phyloP scores from a whole-genome alignment of 192 early-diverging fungal genomes.

The Phycomyces nitens region DNA sequence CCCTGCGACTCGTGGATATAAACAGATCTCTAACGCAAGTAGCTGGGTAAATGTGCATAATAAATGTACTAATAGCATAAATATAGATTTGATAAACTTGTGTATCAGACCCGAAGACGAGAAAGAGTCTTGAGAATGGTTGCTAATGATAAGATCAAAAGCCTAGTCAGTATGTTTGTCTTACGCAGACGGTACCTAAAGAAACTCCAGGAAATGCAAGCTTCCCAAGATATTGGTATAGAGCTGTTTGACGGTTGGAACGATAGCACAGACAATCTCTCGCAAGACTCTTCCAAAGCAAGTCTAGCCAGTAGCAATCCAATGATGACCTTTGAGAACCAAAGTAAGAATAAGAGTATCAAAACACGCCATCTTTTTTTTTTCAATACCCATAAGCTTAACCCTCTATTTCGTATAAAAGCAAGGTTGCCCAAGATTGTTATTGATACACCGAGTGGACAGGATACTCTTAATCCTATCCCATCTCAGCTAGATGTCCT shows the following conservation, averaged over 20 bases:
- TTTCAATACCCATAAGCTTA: neutral
- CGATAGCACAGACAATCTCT: neutral
- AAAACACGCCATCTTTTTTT: no score
- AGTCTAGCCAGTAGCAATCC: neutral
- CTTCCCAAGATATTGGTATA: neutral
- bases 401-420: neutral
- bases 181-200: conserved; percentile 12
- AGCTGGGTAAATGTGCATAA: neutral
- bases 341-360: neutral
- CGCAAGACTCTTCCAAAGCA: neutral
- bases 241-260: neutral
- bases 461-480: no score
- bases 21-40: conserved; percentile 23
- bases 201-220: neutral
- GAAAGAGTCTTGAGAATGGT: conserved; percentile 11
- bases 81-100: conserved; percentile 20
- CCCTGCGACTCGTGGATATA: conserved; percentile 21
- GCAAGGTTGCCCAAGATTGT: neutral
- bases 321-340: neutral
- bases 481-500: no score
- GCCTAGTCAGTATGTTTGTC: conserved; percentile 12
- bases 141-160: conserved; percentile 7
- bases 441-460: neutral
- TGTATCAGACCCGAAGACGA: conserved; percentile 8
- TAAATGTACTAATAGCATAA: neutral